Evolutionary conservation across 352 stramenopile genomes (phyloP).

Genomic region (Globisporangium uncinulatum): DNA sequence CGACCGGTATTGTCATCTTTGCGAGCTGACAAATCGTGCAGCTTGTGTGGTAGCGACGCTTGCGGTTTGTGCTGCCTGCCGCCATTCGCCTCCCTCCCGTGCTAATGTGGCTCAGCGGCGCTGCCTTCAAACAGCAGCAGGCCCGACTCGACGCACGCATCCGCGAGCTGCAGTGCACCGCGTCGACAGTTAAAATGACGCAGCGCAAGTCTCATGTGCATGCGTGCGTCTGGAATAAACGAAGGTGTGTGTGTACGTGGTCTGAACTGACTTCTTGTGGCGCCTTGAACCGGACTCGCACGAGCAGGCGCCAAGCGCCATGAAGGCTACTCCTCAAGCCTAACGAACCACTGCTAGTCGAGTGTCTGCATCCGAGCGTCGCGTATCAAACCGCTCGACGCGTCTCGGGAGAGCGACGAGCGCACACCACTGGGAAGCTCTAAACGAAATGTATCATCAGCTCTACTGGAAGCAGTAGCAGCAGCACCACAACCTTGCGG

Average conservation of each 20-base stretch:
- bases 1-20: too few species aligned
- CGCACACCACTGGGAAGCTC: background rate
- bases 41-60: constrained; percentile 41
- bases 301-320: background rate
- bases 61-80: constrained; percentile 37
- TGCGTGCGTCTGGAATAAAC: too few species aligned
- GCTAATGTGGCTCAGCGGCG: constrained; percentile 22
- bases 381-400: background rate
- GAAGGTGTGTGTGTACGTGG: background rate
- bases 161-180: constrained; percentile 24
- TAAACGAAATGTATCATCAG: background rate
- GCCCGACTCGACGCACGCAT: constrained; percentile 33
- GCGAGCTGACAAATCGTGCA: too few species aligned
- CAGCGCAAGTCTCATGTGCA: background rate
- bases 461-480: background rate
- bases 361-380: background rate
- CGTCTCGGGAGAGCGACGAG: background rate
- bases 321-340: background rate
- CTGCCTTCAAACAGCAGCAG: constrained; percentile 37
- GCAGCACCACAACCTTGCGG: background rate
- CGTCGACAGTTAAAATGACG: constrained; percentile 1
- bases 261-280: too few species aligned
- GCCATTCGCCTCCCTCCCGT: constrained; percentile 10
- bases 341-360: background rate
- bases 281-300: too few species aligned